These are phyloP conservation scores for Circinella minor DNA, from an alignment of 371 early-diverging fungal genomes.

Conservation along the genomic window DNA sequence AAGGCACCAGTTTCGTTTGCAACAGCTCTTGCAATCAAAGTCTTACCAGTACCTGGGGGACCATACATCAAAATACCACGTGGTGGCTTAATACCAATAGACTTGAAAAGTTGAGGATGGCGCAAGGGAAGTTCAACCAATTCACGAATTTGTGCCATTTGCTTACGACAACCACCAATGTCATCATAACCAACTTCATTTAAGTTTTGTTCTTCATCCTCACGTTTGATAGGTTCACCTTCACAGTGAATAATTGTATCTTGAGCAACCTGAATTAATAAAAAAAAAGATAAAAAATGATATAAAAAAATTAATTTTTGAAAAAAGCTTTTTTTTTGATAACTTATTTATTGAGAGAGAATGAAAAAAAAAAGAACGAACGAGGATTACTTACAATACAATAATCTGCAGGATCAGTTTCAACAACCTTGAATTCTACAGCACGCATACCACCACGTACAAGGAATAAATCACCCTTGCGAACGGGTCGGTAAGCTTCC, in stretches of 20 bases:
- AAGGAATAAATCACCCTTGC: conserved; percentile 94
- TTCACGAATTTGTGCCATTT: conserved; percentile 99
- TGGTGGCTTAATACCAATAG: conserved; percentile 99
- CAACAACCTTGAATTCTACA: conserved; percentile 99
- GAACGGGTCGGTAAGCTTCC: conserved; percentile 94
- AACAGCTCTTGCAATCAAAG: conserved; percentile 81
- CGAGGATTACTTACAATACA: conserved; percentile 83
- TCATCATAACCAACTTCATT: conserved; percentile 99
- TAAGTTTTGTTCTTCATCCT: conserved; percentile 96
- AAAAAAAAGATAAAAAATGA: not conserved
- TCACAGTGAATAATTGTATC: conserved; percentile 99
- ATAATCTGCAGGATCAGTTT: conserved; percentile 94
- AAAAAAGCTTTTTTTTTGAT: too few species aligned
- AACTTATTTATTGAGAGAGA: too few species aligned
- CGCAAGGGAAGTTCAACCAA: conserved; percentile 98
- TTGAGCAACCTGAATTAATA: conserved; percentile 80
- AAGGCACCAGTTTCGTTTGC: conserved; percentile 81
- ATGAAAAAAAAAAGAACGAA: not conserved
- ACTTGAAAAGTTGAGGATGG: conserved; percentile 97
- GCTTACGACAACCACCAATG: conserved; percentile 99
- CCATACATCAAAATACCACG: conserved; percentile 98
- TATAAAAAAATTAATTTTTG: too few species aligned
- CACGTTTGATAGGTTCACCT: conserved; percentile 98
- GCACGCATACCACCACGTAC: conserved; percentile 98
- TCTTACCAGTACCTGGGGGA: conserved; percentile 98